Evolutionary conservation across 139 green algal genomes (phyloP).

Genomic region (Chlamydomonas sp.): DNA sequence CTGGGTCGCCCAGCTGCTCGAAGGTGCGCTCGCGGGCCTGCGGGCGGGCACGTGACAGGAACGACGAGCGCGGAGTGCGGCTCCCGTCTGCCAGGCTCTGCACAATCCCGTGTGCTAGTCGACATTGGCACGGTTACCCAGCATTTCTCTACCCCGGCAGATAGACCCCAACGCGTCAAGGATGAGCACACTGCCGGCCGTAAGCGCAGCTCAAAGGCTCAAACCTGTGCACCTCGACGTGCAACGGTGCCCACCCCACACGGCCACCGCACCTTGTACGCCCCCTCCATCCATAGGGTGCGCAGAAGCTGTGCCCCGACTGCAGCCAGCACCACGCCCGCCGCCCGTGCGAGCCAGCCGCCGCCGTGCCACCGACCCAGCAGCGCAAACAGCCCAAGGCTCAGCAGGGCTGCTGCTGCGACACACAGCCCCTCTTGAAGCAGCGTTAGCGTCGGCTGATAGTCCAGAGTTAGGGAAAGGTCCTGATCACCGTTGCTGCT

Average conservation of each 20-base stretch:
- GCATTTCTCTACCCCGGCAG: no score
- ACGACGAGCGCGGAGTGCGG: neutral
- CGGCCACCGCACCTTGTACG: constrained; percentile 50
- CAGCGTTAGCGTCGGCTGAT: constrained; percentile 2
- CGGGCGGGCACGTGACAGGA: neutral
- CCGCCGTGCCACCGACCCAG: constrained; percentile 46
- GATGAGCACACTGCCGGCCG: no score
- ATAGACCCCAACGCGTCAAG: no score
- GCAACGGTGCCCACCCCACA: neutral
- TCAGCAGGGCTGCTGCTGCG: constrained; percentile 17
- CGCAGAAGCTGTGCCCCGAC: constrained; percentile 14
- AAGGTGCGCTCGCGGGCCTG: constrained; percentile 54
- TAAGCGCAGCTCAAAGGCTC: neutral
- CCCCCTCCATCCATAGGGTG: constrained; percentile 47
- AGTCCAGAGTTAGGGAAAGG: constrained; percentile 30
- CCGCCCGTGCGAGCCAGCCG: constrained; percentile 46
- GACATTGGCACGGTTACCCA: neutral
- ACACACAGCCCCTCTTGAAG: constrained; percentile 42
- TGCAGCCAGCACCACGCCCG: constrained; percentile 20
- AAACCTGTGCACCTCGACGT: neutral
- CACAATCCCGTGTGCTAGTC: neutral
- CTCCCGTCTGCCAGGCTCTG: no score
- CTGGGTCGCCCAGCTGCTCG: constrained; percentile 59
- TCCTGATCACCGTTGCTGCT: neutral
- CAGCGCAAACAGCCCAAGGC: constrained; percentile 44